Conservation (phyloP, 148 eudicot genomes). For the Pouteria glomerata region DNA sequence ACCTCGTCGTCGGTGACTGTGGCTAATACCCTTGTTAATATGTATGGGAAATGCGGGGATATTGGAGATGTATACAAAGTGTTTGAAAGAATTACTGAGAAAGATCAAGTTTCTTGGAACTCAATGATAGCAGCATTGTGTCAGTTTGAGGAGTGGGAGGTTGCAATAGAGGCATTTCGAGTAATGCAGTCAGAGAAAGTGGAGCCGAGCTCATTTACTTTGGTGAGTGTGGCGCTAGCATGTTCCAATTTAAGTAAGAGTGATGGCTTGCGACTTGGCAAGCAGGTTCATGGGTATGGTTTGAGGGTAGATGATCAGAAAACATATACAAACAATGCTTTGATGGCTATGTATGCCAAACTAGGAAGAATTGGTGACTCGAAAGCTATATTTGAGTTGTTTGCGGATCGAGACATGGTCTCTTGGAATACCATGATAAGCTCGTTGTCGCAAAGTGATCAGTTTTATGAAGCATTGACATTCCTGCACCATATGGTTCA, state of each 20-base stretch:
- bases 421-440: conserved; percentile 88
- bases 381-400: conserved; percentile 42
- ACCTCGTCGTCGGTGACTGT: conserved; percentile 38
- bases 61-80: conserved; percentile 44
- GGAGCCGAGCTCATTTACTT: conserved; percentile 61
- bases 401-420: conserved; percentile 57
- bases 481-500: conserved; percentile 45
- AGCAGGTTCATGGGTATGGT: conserved; percentile 69
- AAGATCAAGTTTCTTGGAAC: conserved; percentile 89
- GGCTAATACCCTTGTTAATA: conserved; percentile 59
- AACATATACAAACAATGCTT: conserved; percentile 56
- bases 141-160: conserved; percentile 55
- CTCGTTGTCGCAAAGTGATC: conserved; percentile 57
- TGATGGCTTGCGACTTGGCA: conserved; percentile 64
- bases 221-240: conserved; percentile 61
- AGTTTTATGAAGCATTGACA: conserved; percentile 50
- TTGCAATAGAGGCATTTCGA: conserved; percentile 57
- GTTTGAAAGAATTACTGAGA: conserved; percentile 61
- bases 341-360: conserved; percentile 88
- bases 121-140: conserved; percentile 66
- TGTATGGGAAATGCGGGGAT: conserved; percentile 71
- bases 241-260: conserved; percentile 46
- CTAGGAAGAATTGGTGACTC: conserved; percentile 62
- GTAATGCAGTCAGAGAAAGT: conserved; percentile 45
- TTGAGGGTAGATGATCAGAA: conserved; percentile 52